Percentiles rank a stretch among this genome's conserved stretches.
phyloP scores from a whole-genome alignment of 495 filamentous ascomycete species.

The Chlorociboria aeruginascens region DNA sequence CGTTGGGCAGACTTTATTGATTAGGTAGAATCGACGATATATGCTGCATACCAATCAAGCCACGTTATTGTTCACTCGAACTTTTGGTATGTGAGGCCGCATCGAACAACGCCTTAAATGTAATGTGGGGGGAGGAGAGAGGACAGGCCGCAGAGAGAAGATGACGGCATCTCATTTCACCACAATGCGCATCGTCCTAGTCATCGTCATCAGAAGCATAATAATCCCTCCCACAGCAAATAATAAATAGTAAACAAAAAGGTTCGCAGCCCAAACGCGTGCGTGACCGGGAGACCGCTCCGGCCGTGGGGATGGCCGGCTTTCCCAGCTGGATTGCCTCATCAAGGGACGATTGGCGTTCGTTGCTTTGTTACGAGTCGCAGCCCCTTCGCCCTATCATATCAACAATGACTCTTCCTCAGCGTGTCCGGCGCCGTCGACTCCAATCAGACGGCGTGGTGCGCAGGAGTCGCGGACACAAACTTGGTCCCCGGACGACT shows the following conservation, averaged over 20 bases:
- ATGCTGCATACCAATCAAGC: no score
- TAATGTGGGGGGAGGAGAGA: not conserved
- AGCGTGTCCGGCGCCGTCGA: not conserved
- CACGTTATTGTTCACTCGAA: not conserved
- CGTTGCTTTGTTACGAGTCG: slow-evolving; percentile 9
- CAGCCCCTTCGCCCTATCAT: slow-evolving; percentile 8
- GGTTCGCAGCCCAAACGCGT: not conserved
- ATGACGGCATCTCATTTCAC: slow-evolving; percentile 5
- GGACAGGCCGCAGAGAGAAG: not conserved
- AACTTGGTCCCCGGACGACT: slow-evolving; percentile 15
- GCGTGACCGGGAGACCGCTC: slow-evolving; percentile 1
- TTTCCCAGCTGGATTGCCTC: slow-evolving; percentile 9
- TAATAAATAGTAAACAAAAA: no score
- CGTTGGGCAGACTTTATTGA: slow-evolving; percentile 7
- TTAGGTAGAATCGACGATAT: slow-evolving; percentile 4
- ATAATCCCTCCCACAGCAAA: not conserved
- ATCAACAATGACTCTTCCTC: slow-evolving; percentile 9
- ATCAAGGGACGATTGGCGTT: slow-evolving; percentile 13
- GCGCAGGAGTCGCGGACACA: slow-evolving; percentile 5
- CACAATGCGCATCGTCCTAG: no score
- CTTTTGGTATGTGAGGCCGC: slow-evolving; percentile 4
- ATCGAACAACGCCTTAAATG: not conserved
- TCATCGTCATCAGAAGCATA: not conserved
- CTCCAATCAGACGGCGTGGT: slow-evolving; percentile 8
- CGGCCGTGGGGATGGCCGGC: not conserved